Evolutionary conservation across 257 asterid genomes (phyloP).

Genomic region (Phtheirospermum japonicum): DNA sequence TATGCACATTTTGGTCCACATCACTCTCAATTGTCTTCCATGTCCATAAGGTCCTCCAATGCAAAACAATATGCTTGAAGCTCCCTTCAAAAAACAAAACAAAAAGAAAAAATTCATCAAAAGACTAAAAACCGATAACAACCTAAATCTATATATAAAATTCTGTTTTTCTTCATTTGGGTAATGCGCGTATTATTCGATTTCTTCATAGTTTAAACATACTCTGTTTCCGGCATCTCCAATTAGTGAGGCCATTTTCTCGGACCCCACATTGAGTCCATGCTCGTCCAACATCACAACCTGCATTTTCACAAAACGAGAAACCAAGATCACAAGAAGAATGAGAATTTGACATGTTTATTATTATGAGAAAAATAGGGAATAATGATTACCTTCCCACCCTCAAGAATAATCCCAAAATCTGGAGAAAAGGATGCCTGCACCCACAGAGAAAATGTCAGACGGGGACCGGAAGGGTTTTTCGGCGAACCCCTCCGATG

Average conservation of each 20-base stretch:
- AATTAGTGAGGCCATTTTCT: constrained; percentile 71
- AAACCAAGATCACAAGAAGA: constrained; percentile 11
- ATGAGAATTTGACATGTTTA: too few relatives aligned
- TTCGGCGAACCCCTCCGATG: too few relatives aligned
- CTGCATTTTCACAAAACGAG: constrained; percentile 35
- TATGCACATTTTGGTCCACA: too few relatives aligned
- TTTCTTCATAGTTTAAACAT: constrained; percentile 8
- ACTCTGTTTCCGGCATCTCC: constrained; percentile 71
- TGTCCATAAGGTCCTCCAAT: constrained; percentile 94
- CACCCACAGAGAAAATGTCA: too few relatives aligned
- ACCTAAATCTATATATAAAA: too few relatives aligned
- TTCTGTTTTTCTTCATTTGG: background rate
- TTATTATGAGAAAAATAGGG: too few relatives aligned
- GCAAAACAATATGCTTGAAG: constrained; percentile 69
- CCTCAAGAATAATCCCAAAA: too few relatives aligned
- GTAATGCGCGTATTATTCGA: background rate
- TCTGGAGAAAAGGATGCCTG: too few relatives aligned
- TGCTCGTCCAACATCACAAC: constrained; percentile 79
- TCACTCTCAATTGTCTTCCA: constrained; percentile 57
- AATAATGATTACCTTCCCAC: too few relatives aligned
- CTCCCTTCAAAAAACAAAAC: constrained; percentile 49
- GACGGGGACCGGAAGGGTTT: too few relatives aligned
- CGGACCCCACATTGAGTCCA: constrained; percentile 59
- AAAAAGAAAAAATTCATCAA: constrained; percentile 15
- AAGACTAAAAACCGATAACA: too few relatives aligned